Conservation (phyloP, 768 basidiomycete genomes). For the Leccinum boreale region DNA sequence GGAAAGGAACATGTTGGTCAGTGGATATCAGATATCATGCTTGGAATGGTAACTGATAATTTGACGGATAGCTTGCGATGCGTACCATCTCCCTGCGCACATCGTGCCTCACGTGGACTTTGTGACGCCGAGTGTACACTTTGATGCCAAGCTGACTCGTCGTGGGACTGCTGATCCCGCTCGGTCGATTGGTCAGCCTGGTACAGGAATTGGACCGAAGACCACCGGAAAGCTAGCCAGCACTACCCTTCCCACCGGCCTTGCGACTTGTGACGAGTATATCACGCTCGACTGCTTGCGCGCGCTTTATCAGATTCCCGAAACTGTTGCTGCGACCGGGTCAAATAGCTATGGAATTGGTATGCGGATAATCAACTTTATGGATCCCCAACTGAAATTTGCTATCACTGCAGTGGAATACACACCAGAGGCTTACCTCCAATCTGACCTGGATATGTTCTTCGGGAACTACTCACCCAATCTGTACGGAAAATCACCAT, state of each 20-base stretch:
- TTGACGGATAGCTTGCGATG: conserved; percentile 29
- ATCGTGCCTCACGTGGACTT: conserved; percentile 33
- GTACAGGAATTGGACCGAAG: conserved; percentile 17
- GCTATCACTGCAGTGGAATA: conserved; percentile 26
- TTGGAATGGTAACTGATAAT: not conserved
- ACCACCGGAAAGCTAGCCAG: conserved; percentile 11
- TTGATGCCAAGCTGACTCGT: conserved; percentile 24
- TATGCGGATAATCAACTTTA: too few relatives aligned
- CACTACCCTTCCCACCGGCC: conserved; percentile 1
- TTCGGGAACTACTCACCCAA: conserved; percentile 24
- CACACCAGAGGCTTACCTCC: conserved; percentile 30
- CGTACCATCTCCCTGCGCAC: conserved; percentile 33
- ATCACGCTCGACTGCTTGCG: conserved; percentile 32
- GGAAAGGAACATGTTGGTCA: conserved; percentile 28
- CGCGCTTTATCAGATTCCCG: conserved; percentile 26
- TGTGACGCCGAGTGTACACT: conserved; percentile 33
- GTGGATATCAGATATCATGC: conserved; percentile 5
- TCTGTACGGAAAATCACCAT: conserved; percentile 23
- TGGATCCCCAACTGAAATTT: too few relatives aligned
- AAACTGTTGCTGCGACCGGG: conserved; percentile 5
- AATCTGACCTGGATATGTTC: conserved; percentile 30
- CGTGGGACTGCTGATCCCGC: not conserved
- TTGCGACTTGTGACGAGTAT: conserved; percentile 24
- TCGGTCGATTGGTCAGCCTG: not conserved
- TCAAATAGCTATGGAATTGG: conserved; percentile 19